Base-by-base conservation (phyloP, 2,329 filamentous ascomycete species). In the Aureobasidium musti region DNA sequence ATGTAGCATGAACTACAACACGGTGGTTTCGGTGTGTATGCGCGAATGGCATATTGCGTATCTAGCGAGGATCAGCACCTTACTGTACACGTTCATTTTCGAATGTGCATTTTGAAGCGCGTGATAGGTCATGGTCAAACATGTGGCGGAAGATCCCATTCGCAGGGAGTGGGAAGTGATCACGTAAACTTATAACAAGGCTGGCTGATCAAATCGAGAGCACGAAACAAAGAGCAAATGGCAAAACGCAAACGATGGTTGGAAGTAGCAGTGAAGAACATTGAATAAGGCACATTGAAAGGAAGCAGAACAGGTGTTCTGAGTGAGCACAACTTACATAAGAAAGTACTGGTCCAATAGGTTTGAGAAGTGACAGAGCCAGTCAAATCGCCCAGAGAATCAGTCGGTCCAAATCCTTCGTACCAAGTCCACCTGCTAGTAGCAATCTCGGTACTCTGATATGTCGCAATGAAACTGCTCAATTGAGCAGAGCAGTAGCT, bases 371-470 rank as follows among this genome's bases (percentile, higher is more conserved):
- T 68, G 14, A 68, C 65, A 21, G 64, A 56, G 35, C 67, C 67
- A 23, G 60, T 68, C 41, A 68, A 26, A 28, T 37, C 30, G 7
- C 67, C 67, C 45, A 53, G 28, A 17, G 65, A 65, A 35, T 68
- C 65, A 14, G 67, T 68, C 11, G 67, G 65, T 53, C 67, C 67
- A 50, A 65, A 68, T 2, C 67, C 67, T 65, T 68, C 67, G 45
- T 68, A 68, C 63, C 67, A 66, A 26, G 67, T 66, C 41, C 63
- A 53, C 4, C 66, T 56, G 33, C 65, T 68, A 26, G 60, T 68
- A 19, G 67, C 67, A 23, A 68, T 43, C 43, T 57, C 39, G 3
- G 63, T 66, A 45, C 64, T 66, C 26, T 47, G 17, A 21, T 66
- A 66, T 14, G 64, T 66, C 33, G 37, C 39, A 11, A 3, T n/a